These are phyloP conservation scores for Spongiforma sp. DNA, from an alignment of 1,284 basidiomycete genomes.

Conservation along the genomic window DNA sequence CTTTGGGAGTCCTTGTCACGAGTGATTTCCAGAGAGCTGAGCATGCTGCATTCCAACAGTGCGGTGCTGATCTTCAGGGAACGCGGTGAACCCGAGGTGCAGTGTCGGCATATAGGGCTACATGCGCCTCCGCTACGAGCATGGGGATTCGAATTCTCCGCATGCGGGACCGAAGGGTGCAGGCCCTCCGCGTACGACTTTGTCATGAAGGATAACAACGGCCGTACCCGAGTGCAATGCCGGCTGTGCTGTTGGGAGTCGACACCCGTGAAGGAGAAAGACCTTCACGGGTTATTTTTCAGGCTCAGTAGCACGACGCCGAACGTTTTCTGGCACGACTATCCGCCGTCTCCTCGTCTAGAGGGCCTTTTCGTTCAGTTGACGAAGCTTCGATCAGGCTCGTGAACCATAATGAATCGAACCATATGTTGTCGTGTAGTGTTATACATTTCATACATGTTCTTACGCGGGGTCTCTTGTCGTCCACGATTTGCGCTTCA, in stretches of 20 bases:
- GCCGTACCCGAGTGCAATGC: not conserved
- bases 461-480: no score
- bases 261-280: not conserved
- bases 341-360: not conserved
- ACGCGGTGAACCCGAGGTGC: not conserved
- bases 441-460: no score
- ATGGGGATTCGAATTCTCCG: conserved; percentile 7
- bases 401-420: no score
- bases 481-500: no score
- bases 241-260: conserved; percentile 1
- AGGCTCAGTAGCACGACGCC: not conserved
- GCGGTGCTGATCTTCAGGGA: conserved; percentile 3
- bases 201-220: not conserved
- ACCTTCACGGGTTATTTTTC: not conserved
- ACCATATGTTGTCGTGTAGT: no score
- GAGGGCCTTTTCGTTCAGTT: not conserved
- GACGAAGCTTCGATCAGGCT: no score
- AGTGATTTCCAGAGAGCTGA: not conserved
- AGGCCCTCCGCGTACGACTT: not conserved
- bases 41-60: not conserved
- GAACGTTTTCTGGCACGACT: conserved; percentile 9
- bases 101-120: not conserved
- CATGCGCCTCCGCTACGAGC: not conserved
- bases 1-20: not conserved
- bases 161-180: not conserved